Evolutionary conservation across 352 stramenopile genomes (phyloP).

Genomic region (Pythium guiyangense): DNA sequence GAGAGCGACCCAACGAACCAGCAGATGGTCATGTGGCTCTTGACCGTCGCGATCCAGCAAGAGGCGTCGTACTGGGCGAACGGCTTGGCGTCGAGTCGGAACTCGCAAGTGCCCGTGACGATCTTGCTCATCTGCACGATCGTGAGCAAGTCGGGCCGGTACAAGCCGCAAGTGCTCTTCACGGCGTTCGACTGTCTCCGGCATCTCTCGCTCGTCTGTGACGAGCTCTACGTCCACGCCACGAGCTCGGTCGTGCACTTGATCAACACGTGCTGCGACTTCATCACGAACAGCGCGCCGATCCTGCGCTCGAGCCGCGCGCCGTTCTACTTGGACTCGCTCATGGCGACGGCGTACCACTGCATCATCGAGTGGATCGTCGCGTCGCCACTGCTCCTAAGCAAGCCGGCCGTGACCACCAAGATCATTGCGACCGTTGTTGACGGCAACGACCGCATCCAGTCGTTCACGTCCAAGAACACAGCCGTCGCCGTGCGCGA

Average conservation of each 20-base stretch:
- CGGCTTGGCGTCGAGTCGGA: constrained; percentile 73
- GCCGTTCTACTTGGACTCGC: constrained; percentile 78
- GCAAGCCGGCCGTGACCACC: constrained; percentile 65
- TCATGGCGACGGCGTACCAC: constrained; percentile 75
- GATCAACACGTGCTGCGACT: constrained; percentile 83
- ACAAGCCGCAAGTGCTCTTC: constrained; percentile 82
- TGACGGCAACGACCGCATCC: constrained; percentile 67
- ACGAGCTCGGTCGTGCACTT: constrained; percentile 77
- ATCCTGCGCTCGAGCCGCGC: constrained; percentile 66
- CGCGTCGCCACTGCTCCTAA: constrained; percentile 61
- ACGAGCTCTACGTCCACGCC: constrained; percentile 72
- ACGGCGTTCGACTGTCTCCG: constrained; percentile 84
- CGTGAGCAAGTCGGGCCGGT: constrained; percentile 73
- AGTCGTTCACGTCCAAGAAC: constrained; percentile 50
- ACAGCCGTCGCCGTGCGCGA: constrained; percentile 55
- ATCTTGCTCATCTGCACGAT: constrained; percentile 84
- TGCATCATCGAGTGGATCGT: constrained; percentile 87
- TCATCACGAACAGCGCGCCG: constrained; percentile 74
- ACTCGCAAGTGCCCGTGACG: constrained; percentile 81
- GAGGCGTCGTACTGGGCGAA: constrained; percentile 83
- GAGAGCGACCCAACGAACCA: constrained; percentile 84
- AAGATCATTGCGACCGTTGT: constrained; percentile 84
- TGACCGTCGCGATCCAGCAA: constrained; percentile 83
- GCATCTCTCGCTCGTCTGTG: constrained; percentile 71
- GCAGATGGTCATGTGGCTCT: constrained; percentile 87